Percentiles rank a stretch among this genome's conserved stretches.
Conservation (phyloP, 2,329 filamentous ascomycete species). For the Ascochyta fabae region DNA sequence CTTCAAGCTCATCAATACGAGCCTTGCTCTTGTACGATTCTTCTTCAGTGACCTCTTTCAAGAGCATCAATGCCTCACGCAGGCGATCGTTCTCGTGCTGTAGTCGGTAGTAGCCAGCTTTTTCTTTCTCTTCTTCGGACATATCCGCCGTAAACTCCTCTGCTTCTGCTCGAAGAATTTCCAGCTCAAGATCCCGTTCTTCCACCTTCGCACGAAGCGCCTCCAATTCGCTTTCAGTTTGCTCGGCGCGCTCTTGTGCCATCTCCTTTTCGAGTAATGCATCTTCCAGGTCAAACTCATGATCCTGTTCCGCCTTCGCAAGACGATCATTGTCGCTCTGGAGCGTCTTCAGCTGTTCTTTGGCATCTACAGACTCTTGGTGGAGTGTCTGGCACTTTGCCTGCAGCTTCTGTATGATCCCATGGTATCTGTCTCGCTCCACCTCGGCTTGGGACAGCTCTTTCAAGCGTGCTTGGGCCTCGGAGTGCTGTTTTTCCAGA, state of each 20-base stretch:
- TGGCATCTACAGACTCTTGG: constrained; percentile 77
- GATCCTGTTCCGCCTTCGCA: constrained; percentile 78
- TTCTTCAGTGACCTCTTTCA: constrained; percentile 87
- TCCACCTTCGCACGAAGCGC: constrained; percentile 76
- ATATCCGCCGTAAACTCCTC: constrained; percentile 82
- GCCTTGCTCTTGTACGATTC: constrained; percentile 77
- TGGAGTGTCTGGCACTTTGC: constrained; percentile 86
- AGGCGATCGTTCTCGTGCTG: constrained; percentile 88
- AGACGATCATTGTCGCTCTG: constrained; percentile 72
- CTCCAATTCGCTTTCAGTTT: constrained; percentile 80
- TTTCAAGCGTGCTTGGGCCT: constrained; percentile 86
- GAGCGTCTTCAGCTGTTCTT: constrained; percentile 78
- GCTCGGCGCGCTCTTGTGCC: constrained; percentile 91
- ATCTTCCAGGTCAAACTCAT: constrained; percentile 84
- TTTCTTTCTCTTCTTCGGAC: constrained; percentile 84
- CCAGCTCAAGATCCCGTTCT: constrained; percentile 85
- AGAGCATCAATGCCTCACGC: constrained; percentile 79
- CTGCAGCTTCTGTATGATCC: constrained; percentile 88
- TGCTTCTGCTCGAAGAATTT: constrained; percentile 87
- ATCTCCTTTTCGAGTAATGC: constrained; percentile 91
- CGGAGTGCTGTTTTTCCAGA: constrained; percentile 82
- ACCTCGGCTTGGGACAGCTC: constrained; percentile 75
- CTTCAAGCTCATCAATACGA: constrained; percentile 52
- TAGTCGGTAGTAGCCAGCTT: constrained; percentile 88
- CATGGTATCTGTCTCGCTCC: constrained; percentile 79